Conservation (phyloP, 345 rosid species). For the Ricinus communis region DNA sequence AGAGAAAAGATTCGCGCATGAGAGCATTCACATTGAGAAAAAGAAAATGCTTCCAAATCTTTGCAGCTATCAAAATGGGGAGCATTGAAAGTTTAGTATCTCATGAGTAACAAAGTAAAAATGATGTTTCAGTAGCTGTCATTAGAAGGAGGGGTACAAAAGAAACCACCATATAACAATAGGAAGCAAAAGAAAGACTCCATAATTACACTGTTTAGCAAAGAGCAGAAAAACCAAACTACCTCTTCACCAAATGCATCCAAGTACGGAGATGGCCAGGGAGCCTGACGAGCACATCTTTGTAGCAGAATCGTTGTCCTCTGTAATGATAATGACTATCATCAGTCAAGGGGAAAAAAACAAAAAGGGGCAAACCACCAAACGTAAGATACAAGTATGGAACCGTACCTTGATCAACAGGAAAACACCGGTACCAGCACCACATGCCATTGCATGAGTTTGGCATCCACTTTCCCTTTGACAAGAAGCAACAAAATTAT, state of each 20-base stretch:
- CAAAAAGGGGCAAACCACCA: slow-evolving; percentile 9
- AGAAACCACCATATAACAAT: background rate
- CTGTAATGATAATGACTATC: slow-evolving; percentile 36
- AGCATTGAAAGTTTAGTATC: background rate
- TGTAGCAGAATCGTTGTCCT: slow-evolving; percentile 77
- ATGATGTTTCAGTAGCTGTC: background rate
- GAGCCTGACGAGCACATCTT: slow-evolving; percentile 76
- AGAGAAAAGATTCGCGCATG: background rate
- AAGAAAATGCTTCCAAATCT: background rate
- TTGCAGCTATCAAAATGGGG: background rate
- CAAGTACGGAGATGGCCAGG: slow-evolving; percentile 94
- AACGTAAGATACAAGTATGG: background rate
- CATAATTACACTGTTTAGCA: background rate
- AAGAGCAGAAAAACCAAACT: background rate
- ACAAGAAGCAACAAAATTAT: background rate
- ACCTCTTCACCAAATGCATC: slow-evolving; percentile 99
- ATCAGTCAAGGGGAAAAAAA: slow-evolving; percentile 9
- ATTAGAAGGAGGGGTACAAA: background rate
- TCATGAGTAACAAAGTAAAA: background rate
- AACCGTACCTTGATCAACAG: slow-evolving; percentile 68
- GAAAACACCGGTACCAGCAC: slow-evolving; percentile 85
- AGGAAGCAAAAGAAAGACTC: background rate
- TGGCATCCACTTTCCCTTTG: slow-evolving; percentile 65
- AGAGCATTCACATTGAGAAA: background rate
- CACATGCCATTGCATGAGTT: slow-evolving; percentile 70